These are phyloP conservation scores for Camelina laxa DNA, from an alignment of 345 rosid genomes.

Conservation along the genomic window DNA sequence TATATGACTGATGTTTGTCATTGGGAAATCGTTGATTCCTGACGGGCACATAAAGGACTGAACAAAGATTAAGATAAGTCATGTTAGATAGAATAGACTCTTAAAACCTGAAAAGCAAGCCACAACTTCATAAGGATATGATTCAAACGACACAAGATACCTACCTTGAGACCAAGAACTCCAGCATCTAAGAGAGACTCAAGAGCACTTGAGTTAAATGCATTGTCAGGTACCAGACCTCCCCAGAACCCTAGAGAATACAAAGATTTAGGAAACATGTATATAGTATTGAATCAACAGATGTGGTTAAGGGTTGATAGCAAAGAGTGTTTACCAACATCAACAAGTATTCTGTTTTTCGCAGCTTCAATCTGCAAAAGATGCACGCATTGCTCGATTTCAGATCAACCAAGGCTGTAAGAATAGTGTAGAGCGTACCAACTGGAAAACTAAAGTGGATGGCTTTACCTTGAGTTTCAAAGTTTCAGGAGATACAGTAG, in stretches of 20 bases:
- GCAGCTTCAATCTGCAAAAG: slow-evolving; percentile 72
- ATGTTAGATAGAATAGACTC: slow-evolving; percentile 26
- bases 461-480: slow-evolving; percentile 74
- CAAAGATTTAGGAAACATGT: background rate
- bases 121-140: background rate
- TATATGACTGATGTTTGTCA: slow-evolving; percentile 85
- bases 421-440: background rate
- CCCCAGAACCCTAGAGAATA: slow-evolving; percentile 89
- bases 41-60: slow-evolving; percentile 99
- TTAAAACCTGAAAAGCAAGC: background rate
- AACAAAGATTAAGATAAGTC: slow-evolving; percentile 38
- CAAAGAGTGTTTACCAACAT: slow-evolving; percentile 72
- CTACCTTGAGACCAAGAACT: slow-evolving; percentile 94
- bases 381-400: slow-evolving; percentile 22
- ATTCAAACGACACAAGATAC: slow-evolving; percentile 2
- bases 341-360: slow-evolving; percentile 68
- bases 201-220: slow-evolving; percentile 68
- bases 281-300: slow-evolving; percentile 18
- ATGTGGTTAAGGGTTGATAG: slow-evolving; percentile 31
- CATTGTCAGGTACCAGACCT: slow-evolving; percentile 94
- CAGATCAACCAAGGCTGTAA: slow-evolving; percentile 13
- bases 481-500: slow-evolving; percentile 80
- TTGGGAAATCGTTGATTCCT: slow-evolving; percentile 94
- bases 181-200: slow-evolving; percentile 81
- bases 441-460: slow-evolving; percentile 6